A percentile compares a stretch with the other conserved stretches of the same genome.
Evolutionary conservation across 306 rosid genomes (phyloP).

Genomic region (Cyamopsis tetragonoloba): DNA sequence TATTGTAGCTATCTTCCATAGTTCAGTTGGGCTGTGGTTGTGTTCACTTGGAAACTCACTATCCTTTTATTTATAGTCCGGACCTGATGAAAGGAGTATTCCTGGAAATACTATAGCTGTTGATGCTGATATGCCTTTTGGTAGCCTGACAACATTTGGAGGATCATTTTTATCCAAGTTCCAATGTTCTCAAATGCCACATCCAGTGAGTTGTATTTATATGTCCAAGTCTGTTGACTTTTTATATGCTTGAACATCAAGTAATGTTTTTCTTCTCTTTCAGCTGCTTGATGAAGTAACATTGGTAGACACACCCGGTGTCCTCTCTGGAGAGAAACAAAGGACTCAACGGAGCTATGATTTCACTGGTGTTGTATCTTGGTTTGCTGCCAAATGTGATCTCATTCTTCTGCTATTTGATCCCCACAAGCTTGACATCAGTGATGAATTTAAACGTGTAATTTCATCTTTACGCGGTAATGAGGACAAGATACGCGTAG

Average conservation of each 20-base stretch:
- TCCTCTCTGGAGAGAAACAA: constrained; percentile 95
- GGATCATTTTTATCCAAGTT: constrained; percentile 88
- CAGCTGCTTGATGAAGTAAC: constrained; percentile 80
- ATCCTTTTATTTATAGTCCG: constrained; percentile 51
- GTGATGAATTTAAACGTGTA: constrained; percentile 91
- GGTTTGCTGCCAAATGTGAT: constrained; percentile 98
- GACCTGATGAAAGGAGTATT: constrained; percentile 92
- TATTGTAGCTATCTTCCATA: neutral
- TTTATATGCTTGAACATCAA: neutral
- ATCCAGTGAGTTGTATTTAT: constrained; percentile 64
- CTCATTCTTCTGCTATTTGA: constrained; percentile 87
- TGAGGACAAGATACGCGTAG: constrained; percentile 96
- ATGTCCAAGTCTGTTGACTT: neutral
- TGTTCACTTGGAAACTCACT: neutral
- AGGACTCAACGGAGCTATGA: constrained; percentile 92
- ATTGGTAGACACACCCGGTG: constrained; percentile 95
- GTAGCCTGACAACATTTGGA: constrained; percentile 79
- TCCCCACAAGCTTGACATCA: constrained; percentile 92
- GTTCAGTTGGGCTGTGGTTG: neutral
- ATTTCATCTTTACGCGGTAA: constrained; percentile 76
- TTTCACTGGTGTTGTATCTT: constrained; percentile 93
- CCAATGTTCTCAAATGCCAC: constrained; percentile 95
- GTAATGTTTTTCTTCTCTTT: neutral
- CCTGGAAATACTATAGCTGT: constrained; percentile 95
- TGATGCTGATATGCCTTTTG: constrained; percentile 92